Conservation (phyloP, 2,329 filamentous ascomycete species). For the Cladosporium sp. region DNA sequence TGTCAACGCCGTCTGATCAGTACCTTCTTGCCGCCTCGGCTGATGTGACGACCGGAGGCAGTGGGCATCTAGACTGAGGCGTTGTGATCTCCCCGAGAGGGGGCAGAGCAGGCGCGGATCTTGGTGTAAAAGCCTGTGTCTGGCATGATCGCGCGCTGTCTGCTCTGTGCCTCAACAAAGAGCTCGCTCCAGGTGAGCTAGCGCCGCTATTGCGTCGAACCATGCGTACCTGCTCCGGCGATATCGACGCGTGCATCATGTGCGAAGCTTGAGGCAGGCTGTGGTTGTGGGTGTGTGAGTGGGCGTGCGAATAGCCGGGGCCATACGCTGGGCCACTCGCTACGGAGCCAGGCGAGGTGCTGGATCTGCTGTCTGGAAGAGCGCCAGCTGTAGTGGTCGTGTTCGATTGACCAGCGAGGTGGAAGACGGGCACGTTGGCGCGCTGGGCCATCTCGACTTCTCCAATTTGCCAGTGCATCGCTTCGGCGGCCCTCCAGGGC, state of each 20-base stretch:
- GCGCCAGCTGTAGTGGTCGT: conserved; percentile 16
- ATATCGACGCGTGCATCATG: conserved; percentile 20
- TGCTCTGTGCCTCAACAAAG: conserved; percentile 24
- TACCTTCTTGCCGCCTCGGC: conserved; percentile 17
- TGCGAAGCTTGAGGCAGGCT: conserved; percentile 30
- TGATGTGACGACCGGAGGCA: conserved; percentile 29
- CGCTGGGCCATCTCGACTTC: conserved; percentile 90
- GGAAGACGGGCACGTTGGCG: conserved; percentile 83
- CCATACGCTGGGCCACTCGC: neutral
- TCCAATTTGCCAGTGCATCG: conserved; percentile 97
- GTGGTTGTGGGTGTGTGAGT: conserved; percentile 21
- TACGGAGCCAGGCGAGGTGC: conserved; percentile 25
- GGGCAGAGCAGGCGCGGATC: conserved; percentile 21
- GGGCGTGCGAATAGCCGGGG: conserved; percentile 16
- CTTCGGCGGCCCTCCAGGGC: conserved; percentile 91
- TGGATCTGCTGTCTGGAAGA: conserved; percentile 20
- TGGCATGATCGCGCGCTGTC: conserved; percentile 30
- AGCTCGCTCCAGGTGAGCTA: conserved; percentile 19
- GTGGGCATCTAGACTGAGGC: conserved; percentile 21
- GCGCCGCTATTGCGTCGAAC: conserved; percentile 24
- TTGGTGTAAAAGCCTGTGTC: conserved; percentile 11
- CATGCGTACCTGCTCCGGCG: conserved; percentile 25
- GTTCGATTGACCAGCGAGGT: conserved; percentile 39
- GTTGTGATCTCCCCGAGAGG: conserved; percentile 26
- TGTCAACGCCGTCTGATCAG: neutral